These are phyloP conservation scores for Phylloporus arenicola DNA, from an alignment of 768 basidiomycete genomes.

Conservation along the genomic window DNA sequence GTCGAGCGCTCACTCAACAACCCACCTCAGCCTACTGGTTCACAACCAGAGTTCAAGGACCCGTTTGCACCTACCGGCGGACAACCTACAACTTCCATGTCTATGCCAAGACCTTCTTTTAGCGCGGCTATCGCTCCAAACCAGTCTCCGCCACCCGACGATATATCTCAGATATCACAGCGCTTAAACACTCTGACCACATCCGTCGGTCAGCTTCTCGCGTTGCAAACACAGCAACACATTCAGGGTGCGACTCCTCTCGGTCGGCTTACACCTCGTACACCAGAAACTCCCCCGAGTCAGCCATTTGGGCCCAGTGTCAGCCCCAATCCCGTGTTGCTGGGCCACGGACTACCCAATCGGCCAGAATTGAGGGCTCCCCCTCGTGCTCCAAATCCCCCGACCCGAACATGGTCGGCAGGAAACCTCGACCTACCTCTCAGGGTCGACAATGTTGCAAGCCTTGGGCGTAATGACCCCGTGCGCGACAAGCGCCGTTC, in stretches of 20 bases:
- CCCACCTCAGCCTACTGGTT: conserved; percentile 15
- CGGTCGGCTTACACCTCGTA: conserved; percentile 30
- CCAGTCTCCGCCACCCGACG: conserved; percentile 61
- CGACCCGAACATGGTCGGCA: conserved; percentile 81
- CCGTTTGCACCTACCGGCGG: conserved; percentile 54
- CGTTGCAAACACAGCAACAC: conserved; percentile 69
- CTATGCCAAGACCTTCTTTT: conserved; percentile 55
- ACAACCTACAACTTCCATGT: conserved; percentile 32
- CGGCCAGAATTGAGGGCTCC: conserved; percentile 59
- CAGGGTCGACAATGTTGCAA: conserved; percentile 41
- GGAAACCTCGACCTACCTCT: conserved; percentile 72
- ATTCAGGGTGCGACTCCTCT: conserved; percentile 42
- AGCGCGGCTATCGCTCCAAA: conserved; percentile 68
- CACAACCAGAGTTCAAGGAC: conserved; percentile 76
- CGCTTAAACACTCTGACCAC: conserved; percentile 74
- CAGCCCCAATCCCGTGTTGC: conserved; percentile 33
- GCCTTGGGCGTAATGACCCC: conserved; percentile 35
- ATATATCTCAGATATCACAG: conserved; percentile 71
- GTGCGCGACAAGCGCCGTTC: conserved; percentile 72
- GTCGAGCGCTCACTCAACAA: conserved; percentile 56
- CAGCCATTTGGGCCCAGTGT: conserved; percentile 35
- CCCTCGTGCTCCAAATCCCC: conserved; percentile 61
- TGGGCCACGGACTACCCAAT: conserved; percentile 59
- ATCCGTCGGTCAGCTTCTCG: conserved; percentile 80
- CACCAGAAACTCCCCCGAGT: conserved; percentile 44